phyloP scores from a whole-genome alignment of 208 protist genomes.

The Crithidia bombi region DNA sequence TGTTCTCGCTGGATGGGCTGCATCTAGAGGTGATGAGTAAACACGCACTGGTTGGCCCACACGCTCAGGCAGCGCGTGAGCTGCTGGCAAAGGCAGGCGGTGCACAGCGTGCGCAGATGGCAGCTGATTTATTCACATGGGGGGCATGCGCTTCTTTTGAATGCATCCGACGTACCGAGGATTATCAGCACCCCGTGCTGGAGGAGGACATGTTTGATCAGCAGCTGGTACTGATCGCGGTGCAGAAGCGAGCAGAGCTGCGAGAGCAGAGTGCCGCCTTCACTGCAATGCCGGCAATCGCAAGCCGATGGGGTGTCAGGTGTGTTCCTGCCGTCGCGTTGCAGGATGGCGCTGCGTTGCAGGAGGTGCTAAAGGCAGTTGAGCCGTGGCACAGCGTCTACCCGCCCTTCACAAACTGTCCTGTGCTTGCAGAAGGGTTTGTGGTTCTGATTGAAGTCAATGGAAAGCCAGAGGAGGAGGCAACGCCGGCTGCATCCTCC shows the following conservation, averaged over 20 bases:
- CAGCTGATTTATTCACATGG: constrained; percentile 47
- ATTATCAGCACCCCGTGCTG: constrained; percentile 69
- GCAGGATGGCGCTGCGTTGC: constrained; percentile 26
- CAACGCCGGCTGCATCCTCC: not conserved
- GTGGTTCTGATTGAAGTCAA: constrained; percentile 65
- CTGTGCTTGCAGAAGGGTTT: constrained; percentile 75
- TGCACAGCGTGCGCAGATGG: constrained; percentile 47
- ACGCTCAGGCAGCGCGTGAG: constrained; percentile 65
- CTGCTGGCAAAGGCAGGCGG: constrained; percentile 41
- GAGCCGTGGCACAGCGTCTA: constrained; percentile 45
- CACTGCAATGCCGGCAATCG: constrained; percentile 29
- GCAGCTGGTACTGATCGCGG: constrained; percentile 61
- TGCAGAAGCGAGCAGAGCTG: constrained; percentile 53
- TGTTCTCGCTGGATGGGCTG: constrained; percentile 78
- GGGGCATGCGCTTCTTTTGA: constrained; percentile 63
- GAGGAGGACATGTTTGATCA: constrained; percentile 58
- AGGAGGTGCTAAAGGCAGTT: constrained; percentile 30
- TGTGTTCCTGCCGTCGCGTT: constrained; percentile 40
- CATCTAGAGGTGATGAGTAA: constrained; percentile 75
- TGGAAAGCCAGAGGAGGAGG: not conserved
- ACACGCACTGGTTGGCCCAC: constrained; percentile 75
- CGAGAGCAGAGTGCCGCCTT: constrained; percentile 52
- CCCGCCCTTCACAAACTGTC: constrained; percentile 23
- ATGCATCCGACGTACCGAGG: constrained; percentile 61
- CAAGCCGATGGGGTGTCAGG: constrained; percentile 52